Evolutionary conservation across 2,329 filamentous ascomycete species (phyloP).

Genomic region (Decorospora gaudefroyi): DNA sequence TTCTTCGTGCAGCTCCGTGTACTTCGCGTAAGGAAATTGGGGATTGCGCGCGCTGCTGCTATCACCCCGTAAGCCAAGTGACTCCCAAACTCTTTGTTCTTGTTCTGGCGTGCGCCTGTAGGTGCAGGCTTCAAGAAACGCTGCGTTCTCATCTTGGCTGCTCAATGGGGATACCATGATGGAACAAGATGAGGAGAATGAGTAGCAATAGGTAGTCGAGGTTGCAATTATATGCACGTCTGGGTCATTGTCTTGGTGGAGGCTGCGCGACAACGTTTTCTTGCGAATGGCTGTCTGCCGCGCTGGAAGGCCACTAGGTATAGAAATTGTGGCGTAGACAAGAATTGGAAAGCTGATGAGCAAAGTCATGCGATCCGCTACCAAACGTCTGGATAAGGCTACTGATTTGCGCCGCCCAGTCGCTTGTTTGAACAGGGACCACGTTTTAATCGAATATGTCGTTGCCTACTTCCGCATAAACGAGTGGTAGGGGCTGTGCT

Average conservation of each 20-base stretch:
- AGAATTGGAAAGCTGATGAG: neutral
- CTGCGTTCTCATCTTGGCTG: constrained; percentile 7
- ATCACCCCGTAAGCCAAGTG: constrained; percentile 11
- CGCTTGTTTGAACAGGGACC: constrained; percentile 4
- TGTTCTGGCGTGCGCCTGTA: constrained; percentile 5
- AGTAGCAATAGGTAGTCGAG: neutral
- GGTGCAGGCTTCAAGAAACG: constrained; percentile 17
- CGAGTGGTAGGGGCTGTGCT: constrained; percentile 3
- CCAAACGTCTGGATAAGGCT: neutral
- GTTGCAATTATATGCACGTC: neutral
- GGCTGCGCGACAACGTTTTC: constrained; percentile 1
- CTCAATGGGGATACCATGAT: constrained; percentile 9
- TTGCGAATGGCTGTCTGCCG: constrained; percentile 4
- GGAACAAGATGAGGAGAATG: neutral
- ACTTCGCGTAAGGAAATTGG: constrained; percentile 9
- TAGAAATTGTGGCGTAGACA: constrained; percentile 1
- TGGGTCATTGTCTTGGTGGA: neutral
- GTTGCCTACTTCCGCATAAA: constrained; percentile 6
- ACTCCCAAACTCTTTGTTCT: constrained; percentile 10
- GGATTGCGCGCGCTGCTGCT: constrained; percentile 4
- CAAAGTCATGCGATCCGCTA: constrained; percentile 8
- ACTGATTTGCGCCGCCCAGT: constrained; percentile 1
- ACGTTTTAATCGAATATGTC: neutral
- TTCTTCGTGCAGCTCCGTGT: constrained; percentile 10
- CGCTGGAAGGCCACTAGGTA: no score